phyloP scores from a whole-genome alignment of 768 basidiomycete genomes.

The Hebeloma cylindrosporum region DNA sequence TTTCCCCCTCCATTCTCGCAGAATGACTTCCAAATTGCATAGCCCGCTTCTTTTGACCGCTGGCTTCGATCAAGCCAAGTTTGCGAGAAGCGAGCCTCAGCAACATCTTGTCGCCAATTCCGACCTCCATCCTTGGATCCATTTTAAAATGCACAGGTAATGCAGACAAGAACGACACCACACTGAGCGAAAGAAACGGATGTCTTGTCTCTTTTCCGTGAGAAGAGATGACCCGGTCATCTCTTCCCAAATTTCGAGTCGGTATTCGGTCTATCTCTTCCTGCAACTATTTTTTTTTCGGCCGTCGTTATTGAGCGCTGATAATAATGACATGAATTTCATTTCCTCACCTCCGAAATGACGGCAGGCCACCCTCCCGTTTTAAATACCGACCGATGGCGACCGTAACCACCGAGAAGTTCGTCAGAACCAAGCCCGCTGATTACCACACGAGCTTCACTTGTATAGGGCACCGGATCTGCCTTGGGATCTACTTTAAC shows the following conservation, averaged over 20 bases:
- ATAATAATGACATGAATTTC: no score
- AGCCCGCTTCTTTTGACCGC: slow-evolving; percentile 80
- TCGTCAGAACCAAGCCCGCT: slow-evolving; percentile 96
- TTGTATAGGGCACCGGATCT: slow-evolving; percentile 55
- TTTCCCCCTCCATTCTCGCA: slow-evolving; percentile 76
- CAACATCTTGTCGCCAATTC: slow-evolving; percentile 87
- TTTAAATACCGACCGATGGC: slow-evolving; percentile 78
- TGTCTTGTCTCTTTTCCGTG: slow-evolving; percentile 92
- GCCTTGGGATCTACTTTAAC: slow-evolving; percentile 39
- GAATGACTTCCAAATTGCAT: slow-evolving; percentile 97
- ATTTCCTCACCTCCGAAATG: slow-evolving; percentile 66
- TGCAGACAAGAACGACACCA: slow-evolving; percentile 74
- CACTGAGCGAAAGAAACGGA: slow-evolving; percentile 81
- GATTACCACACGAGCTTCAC: slow-evolving; percentile 77
- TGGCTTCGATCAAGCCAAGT: slow-evolving; percentile 76
- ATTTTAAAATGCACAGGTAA: slow-evolving; percentile 82
- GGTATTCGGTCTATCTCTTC: slow-evolving; percentile 87
- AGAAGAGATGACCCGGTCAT: slow-evolving; percentile 90
- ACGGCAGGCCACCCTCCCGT: slow-evolving; percentile 71
- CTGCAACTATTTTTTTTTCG: slow-evolving; percentile 60
- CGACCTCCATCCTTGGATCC: slow-evolving; percentile 72
- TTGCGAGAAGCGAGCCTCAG: slow-evolving; percentile 68
- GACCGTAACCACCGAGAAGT: slow-evolving; percentile 88
- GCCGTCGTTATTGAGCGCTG: no score
- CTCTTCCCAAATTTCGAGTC: slow-evolving; percentile 85